Percentiles rank a stretch among this genome's conserved stretches.
These are phyloP conservation scores for Aspergillus homomorphus DNA, from an alignment of 495 filamentous ascomycete genomes.

Conservation along the genomic window DNA sequence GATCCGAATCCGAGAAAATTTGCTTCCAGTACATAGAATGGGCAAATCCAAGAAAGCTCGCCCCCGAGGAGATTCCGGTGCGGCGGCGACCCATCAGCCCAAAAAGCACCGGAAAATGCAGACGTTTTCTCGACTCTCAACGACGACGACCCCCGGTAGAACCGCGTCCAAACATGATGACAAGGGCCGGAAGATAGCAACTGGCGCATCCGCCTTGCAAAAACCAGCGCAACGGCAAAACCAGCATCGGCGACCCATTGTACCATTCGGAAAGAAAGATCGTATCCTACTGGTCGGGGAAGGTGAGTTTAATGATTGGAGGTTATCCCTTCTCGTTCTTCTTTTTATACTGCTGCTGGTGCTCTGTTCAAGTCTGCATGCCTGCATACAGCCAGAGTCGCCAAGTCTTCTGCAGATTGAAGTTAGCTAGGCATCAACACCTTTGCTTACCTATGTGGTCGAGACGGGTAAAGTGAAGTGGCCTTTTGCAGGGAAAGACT, in stretches of 20 bases:
- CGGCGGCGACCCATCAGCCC: not conserved
- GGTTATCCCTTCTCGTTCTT: not conserved
- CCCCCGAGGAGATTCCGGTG: not conserved
- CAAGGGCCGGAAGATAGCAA: not conserved
- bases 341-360: constrained; percentile 8
- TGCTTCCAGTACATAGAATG: constrained; percentile 6
- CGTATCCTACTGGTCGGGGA: constrained; percentile 84
- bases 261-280: constrained; percentile 72
- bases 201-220: not conserved
- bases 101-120: constrained; percentile 26
- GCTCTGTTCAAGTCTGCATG: not conserved
- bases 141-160: constrained; percentile 4
- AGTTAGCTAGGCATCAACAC: no score
- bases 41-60: constrained; percentile 19
- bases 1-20: not conserved
- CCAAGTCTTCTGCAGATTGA: no score
- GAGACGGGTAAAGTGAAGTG: no score
- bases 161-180: not conserved
- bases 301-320: no score
- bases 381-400: not conserved
- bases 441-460: no score
- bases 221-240: constrained; percentile 10
- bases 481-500: no score
- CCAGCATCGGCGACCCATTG: constrained; percentile 49
- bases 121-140: constrained; percentile 24